Evolutionary conservation across 371 early-diverging fungal species (phyloP).

Genomic region (Mycotypha africana): DNA sequence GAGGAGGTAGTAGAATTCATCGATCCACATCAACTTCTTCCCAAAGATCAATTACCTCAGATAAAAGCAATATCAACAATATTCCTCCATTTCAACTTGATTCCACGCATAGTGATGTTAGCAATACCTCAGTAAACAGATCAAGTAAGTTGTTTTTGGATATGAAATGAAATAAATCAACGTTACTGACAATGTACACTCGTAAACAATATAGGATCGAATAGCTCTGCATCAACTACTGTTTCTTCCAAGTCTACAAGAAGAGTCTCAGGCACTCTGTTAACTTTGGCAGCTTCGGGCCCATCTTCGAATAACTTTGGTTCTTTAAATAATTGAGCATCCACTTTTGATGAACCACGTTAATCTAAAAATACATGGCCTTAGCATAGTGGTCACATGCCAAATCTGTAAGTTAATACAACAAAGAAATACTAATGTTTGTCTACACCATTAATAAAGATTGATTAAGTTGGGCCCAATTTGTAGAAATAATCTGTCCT

Average conservation of each 20-base stretch:
- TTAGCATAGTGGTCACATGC: no score
- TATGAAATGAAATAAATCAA: no score
- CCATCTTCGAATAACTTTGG: slow-evolving; percentile 12
- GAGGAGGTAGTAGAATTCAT: slow-evolving; percentile 37
- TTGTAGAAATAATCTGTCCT: no score
- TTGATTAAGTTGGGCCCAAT: no score
- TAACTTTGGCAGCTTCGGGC: slow-evolving; percentile 29
- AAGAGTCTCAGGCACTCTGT: slow-evolving; percentile 35
- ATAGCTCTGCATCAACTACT: slow-evolving; percentile 25
- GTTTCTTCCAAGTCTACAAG: slow-evolving; percentile 21
- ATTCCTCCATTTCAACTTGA: slow-evolving; percentile 31
- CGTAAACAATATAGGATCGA: slow-evolving; percentile 29
- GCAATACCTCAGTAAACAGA: slow-evolving; percentile 2
- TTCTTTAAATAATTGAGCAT: no score
- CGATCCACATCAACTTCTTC: slow-evolving; percentile 46
- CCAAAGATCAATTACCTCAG: slow-evolving; percentile 39
- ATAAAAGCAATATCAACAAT: slow-evolving; percentile 24
- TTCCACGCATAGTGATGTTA: neutral
- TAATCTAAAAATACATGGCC: no score
- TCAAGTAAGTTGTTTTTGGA: slow-evolving; percentile 10
- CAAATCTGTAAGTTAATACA: no score
- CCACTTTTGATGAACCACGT: no score
- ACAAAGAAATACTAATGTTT: no score
- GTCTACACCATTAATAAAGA: no score
- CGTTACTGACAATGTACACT: no score